phyloP scores from a whole-genome alignment of 2,329 filamentous ascomycete genomes.

The Eutypa lata region DNA sequence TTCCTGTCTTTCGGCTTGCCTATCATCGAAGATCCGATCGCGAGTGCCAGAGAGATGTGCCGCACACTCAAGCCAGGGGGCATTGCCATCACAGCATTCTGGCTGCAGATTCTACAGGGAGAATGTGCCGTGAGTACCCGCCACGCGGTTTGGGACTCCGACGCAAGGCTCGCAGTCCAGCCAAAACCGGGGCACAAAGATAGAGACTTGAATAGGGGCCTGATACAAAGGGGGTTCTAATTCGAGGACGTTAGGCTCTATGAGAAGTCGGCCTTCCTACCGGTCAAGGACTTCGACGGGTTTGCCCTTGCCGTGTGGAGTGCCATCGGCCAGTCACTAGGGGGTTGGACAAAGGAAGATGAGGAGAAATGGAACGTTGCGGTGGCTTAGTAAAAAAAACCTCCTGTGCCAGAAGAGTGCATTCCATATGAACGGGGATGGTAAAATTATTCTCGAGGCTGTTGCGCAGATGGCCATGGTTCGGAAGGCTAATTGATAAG shows the following conservation, averaged over 20 bases:
- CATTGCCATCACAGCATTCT: slow-evolving; percentile 16
- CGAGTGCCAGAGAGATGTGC: slow-evolving; percentile 11
- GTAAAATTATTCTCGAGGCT: slow-evolving; percentile 1
- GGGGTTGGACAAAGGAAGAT: slow-evolving; percentile 16
- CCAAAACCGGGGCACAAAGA: slow-evolving; percentile 14
- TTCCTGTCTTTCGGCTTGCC: slow-evolving; percentile 18
- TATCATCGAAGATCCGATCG: slow-evolving; percentile 13
- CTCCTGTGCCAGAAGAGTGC: slow-evolving; percentile 10
- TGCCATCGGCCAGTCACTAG: slow-evolving; percentile 11
- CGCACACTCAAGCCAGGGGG: slow-evolving; percentile 14
- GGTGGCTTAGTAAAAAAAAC: slow-evolving; percentile 13
- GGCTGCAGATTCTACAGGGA: slow-evolving; percentile 16
- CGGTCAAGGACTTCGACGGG: slow-evolving; percentile 9
- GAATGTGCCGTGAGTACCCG: slow-evolving; percentile 13
- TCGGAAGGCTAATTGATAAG: too few species aligned
- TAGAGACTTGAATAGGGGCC: slow-evolving; percentile 5
- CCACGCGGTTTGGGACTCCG: slow-evolving; percentile 11
- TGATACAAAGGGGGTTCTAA: slow-evolving; percentile 12
- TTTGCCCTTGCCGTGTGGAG: slow-evolving; percentile 16
- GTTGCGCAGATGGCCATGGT: slow-evolving; percentile 9
- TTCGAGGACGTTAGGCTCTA: slow-evolving; percentile 9
- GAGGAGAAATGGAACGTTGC: slow-evolving; percentile 16
- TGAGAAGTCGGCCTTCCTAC: slow-evolving; percentile 12
- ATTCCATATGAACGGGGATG: slow-evolving; percentile 4
- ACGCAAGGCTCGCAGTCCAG: slow-evolving; percentile 10